These are phyloP conservation scores for Ganoderma lucidum DNA, from an alignment of 1,284 basidiomycete genomes.

Conservation along the genomic window DNA sequence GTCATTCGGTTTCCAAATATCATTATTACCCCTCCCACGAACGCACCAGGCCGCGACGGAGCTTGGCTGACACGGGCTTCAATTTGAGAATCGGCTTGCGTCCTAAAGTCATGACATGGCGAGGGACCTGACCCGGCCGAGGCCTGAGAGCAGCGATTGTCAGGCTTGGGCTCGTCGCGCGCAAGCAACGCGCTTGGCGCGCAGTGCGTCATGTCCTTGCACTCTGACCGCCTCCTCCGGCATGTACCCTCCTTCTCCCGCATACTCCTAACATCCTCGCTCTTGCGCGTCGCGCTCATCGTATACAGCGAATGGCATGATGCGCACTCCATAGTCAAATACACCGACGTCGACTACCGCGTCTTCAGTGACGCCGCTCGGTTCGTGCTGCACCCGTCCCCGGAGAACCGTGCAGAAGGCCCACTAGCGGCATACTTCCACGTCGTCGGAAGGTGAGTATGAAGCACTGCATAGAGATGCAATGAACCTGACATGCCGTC, in stretches of 20 bases:
- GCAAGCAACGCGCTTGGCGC: conserved; percentile 10
- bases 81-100: not conserved
- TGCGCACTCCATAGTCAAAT: conserved; percentile 83
- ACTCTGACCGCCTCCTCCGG: conserved; percentile 28
- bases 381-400: conserved; percentile 64
- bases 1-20: conserved; percentile 1
- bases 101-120: not conserved
- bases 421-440: conserved; percentile 55
- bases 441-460: conserved; percentile 75
- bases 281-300: conserved; percentile 76
- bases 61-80: not conserved
- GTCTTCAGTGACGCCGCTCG: conserved; percentile 93
- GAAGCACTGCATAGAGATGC: conserved; percentile 4
- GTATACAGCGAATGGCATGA: conserved; percentile 92
- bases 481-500: conserved; percentile 14
- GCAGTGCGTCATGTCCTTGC: conserved; percentile 30
- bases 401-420: conserved; percentile 66
- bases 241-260: conserved; percentile 55
- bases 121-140: not conserved
- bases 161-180: too few species aligned
- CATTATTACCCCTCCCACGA: not conserved
- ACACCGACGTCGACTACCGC: conserved; percentile 97
- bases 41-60: not conserved
- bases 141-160: too few species aligned
- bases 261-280: conserved; percentile 61